Evolutionary conservation across 1,284 basidiomycete species (phyloP).

Genomic region (Bothia castanella): DNA sequence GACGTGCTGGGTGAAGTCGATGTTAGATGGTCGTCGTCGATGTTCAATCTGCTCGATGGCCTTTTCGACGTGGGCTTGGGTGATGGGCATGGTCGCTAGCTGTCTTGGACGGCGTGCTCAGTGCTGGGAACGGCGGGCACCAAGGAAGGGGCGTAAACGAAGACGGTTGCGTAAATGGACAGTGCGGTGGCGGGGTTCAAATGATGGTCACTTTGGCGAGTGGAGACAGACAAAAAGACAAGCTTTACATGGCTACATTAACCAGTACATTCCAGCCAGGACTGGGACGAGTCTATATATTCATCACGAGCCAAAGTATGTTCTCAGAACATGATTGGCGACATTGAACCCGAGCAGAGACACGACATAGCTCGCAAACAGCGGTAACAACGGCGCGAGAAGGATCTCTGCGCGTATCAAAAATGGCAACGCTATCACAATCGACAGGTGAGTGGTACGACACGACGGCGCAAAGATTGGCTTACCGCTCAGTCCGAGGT

Average conservation of each 20-base stretch:
- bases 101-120: constrained; percentile 1
- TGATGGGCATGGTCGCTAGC: constrained; percentile 36
- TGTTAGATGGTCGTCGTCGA: constrained; percentile 58
- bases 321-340: constrained; percentile 68
- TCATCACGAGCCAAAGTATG: constrained; percentile 69
- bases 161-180: constrained; percentile 16
- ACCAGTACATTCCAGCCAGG: neutral
- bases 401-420: constrained; percentile 83
- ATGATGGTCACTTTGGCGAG: constrained; percentile 16
- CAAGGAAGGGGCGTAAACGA: constrained; percentile 2
- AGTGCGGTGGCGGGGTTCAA: constrained; percentile 30
- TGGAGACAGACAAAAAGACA: constrained; percentile 5
- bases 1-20: constrained; percentile 87
- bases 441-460: constrained; percentile 1
- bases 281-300: constrained; percentile 1
- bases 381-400: constrained; percentile 78
- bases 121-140: constrained; percentile 5
- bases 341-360: constrained; percentile 89
- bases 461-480: constrained; percentile 10
- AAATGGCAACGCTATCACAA: constrained; percentile 75
- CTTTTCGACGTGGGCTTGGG: constrained; percentile 59
- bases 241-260: constrained; percentile 17
- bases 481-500: constrained; percentile 80
- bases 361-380: constrained; percentile 80
- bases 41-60: constrained; percentile 73